Evolutionary conservation across 805 yeast species (phyloP).

Genomic region (Kuraishia piskuri): DNA sequence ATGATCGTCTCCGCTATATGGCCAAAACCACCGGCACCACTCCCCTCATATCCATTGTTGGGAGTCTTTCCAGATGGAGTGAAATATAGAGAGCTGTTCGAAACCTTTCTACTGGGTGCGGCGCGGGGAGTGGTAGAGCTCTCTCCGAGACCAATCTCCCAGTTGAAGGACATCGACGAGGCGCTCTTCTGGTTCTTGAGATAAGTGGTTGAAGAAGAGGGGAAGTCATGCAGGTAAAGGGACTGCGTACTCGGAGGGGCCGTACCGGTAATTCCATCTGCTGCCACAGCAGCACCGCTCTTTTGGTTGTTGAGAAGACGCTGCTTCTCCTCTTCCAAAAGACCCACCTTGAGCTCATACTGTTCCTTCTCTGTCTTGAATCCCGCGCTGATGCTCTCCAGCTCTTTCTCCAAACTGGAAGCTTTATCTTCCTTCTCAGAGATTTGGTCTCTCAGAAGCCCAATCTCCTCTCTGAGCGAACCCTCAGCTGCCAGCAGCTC

Average conservation of each 20-base stretch:
- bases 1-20: background rate
- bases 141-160: constrained; percentile 36
- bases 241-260: constrained; percentile 3
- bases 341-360: background rate
- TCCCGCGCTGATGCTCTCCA: constrained; percentile 14
- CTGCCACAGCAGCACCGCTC: constrained; percentile 6
- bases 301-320: constrained; percentile 5
- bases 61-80: background rate
- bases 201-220: constrained; percentile 15
- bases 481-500: constrained; percentile 17
- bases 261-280: constrained; percentile 7
- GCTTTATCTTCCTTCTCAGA: constrained; percentile 12
- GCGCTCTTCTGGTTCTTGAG: constrained; percentile 15
- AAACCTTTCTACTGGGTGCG: constrained; percentile 1
- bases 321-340: constrained; percentile 19
- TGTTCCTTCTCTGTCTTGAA: constrained; percentile 10
- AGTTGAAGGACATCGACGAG: constrained; percentile 16
- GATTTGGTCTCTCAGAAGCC: constrained; percentile 16
- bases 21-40: background rate
- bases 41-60: background rate
- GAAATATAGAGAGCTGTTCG: constrained; percentile 1
- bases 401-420: constrained; percentile 19
- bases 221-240: constrained; percentile 22
- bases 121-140: constrained; percentile 37
- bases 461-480: constrained; percentile 10